Percentiles rank a stretch among this genome's conserved stretches.
phyloP scores from a whole-genome alignment of 495 filamentous ascomycete genomes.

The Hypoxylon crocopeplum region DNA sequence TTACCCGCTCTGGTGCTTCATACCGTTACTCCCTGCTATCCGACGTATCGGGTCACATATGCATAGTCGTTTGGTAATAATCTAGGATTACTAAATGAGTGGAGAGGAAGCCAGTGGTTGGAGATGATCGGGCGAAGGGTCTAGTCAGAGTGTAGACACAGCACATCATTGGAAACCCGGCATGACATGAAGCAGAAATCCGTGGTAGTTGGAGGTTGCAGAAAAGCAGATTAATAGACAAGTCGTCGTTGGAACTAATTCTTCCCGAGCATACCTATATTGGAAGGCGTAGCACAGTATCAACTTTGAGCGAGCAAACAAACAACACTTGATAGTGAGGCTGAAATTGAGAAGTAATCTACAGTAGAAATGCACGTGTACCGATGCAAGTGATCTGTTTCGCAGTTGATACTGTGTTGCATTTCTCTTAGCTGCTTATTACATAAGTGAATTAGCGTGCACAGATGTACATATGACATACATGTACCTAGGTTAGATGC shows the following conservation, averaged over 20 bases:
- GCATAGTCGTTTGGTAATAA: conserved; percentile 8
- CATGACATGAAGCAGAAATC: conserved; percentile 4
- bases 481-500: too few relatives aligned
- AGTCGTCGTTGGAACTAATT: conserved; percentile 3
- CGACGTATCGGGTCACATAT: conserved; percentile 7
- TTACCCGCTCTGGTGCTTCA: conserved; percentile 1
- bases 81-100: conserved; percentile 4
- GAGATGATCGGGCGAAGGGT: neutral
- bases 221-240: conserved; percentile 25
- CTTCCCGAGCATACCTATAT: neutral
- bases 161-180: conserved; percentile 12
- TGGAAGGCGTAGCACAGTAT: too few relatives aligned
- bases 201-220: conserved; percentile 1
- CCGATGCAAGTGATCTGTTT: too few relatives aligned
- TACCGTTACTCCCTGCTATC: conserved; percentile 9
- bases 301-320: too few relatives aligned
- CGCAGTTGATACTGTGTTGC: neutral
- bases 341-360: neutral
- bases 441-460: too few relatives aligned
- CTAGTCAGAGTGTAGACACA: conserved; percentile 1
- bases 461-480: too few relatives aligned
- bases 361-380: too few relatives aligned
- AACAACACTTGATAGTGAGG: too few relatives aligned
- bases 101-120: conserved; percentile 1
- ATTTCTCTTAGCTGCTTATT: neutral